Conservation (phyloP, 768 basidiomycete species). For the Jaapia argillacea region DNA sequence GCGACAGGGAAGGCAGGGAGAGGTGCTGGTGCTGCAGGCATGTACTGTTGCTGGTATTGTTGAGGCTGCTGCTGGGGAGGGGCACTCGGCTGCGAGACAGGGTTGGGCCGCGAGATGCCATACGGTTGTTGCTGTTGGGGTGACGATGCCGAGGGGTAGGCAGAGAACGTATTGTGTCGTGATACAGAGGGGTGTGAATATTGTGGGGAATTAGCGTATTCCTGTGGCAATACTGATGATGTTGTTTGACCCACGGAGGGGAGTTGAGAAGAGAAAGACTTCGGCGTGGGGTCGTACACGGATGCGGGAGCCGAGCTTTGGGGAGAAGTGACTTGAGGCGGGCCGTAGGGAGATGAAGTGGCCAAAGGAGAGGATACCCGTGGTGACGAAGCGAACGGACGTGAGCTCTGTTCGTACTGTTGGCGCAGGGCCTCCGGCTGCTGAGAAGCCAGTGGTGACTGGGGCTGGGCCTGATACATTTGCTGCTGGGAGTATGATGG, state of each 20-base stretch:
- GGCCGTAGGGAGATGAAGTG: no score
- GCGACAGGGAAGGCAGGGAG: constrained; percentile 58
- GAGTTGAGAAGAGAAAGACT: background rate
- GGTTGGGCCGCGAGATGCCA: constrained; percentile 9
- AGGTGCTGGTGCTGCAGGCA: constrained; percentile 4
- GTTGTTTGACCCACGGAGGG: no score
- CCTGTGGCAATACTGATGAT: no score
- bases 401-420: no score
- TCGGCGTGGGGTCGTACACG: background rate
- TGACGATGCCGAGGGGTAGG: constrained; percentile 7
- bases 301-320: background rate
- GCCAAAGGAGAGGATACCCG: no score
- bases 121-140: no score
- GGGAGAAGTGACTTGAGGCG: no score
- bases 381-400: no score
- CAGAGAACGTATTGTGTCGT: constrained; percentile 4
- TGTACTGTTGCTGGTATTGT: constrained; percentile 9
- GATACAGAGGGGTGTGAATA: constrained; percentile 11
- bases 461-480: no score
- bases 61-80: constrained; percentile 4
- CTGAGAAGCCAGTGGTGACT: no score
- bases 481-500: no score
- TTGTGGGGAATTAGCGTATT: no score
- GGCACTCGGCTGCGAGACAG: constrained; percentile 8
- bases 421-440: background rate